Evolutionary conservation across 495 filamentous ascomycete genomes (phyloP).

Genomic region (Penicillium subrubescens): DNA sequence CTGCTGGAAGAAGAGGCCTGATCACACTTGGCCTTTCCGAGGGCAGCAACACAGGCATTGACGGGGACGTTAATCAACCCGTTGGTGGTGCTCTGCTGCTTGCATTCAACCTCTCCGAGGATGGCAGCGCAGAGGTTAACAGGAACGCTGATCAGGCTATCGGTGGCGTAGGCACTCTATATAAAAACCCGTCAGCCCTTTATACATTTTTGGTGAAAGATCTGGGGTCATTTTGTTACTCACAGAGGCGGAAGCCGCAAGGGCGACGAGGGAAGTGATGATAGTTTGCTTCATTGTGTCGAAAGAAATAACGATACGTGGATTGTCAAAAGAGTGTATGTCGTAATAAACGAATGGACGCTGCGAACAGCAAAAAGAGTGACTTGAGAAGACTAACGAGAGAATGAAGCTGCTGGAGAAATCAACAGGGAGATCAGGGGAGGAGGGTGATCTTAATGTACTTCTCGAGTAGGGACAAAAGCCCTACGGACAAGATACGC

Average conservation of each 20-base stretch:
- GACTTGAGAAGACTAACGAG: constrained; percentile 17
- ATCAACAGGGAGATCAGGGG: background rate
- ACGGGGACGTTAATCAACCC: constrained; percentile 35
- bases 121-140: constrained; percentile 29
- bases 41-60: constrained; percentile 28
- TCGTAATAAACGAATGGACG: constrained; percentile 30
- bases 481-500: background rate
- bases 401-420: constrained; percentile 21
- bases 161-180: constrained; percentile 24
- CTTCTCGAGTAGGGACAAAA: background rate
- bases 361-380: constrained; percentile 29
- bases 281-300: constrained; percentile 37
- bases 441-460: constrained; percentile 5
- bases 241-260: constrained; percentile 28
- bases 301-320: constrained; percentile 18
- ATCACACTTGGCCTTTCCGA: constrained; percentile 35
- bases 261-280: constrained; percentile 28
- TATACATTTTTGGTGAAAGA: background rate
- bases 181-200: background rate
- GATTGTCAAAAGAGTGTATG: constrained; percentile 10
- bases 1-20: constrained; percentile 24
- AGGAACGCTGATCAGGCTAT: constrained; percentile 31
- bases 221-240: background rate
- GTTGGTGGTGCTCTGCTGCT: constrained; percentile 17
- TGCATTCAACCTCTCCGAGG: constrained; percentile 31